These are phyloP conservation scores for Sclerotinia nivalis DNA, from an alignment of 2,329 filamentous ascomycete genomes.

Conservation along the genomic window DNA sequence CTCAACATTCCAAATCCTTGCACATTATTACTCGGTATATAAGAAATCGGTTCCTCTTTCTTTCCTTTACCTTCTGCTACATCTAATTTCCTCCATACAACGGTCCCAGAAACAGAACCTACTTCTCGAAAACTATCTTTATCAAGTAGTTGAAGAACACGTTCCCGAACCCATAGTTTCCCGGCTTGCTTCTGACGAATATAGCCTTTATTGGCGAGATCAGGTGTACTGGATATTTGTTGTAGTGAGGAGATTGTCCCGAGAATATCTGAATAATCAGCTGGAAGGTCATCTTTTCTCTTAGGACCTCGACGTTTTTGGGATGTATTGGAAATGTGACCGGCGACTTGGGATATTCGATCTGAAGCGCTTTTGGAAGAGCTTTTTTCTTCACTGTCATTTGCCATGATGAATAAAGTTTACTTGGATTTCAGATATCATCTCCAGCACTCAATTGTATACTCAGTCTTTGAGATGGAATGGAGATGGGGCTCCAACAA, in stretches of 20 bases:
- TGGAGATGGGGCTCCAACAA: not conserved
- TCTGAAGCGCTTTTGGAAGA: conserved; percentile 35
- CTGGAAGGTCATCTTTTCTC: conserved; percentile 49
- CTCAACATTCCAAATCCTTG: conserved; percentile 57
- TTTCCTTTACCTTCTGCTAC: conserved; percentile 43
- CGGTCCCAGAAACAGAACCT: conserved; percentile 59
- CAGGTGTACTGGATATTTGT: conserved; percentile 55
- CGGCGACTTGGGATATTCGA: conserved; percentile 38
- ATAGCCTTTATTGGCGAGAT: conserved; percentile 56
- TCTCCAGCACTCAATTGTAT: not conserved
- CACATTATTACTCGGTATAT: conserved; percentile 62
- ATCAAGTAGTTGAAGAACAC: conserved; percentile 60
- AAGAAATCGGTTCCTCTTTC: conserved; percentile 51
- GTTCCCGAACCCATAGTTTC: conserved; percentile 65
- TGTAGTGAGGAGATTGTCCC: conserved; percentile 55
- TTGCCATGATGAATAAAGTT: conserved; percentile 24
- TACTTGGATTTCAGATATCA: not conserved
- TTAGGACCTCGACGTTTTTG: conserved; percentile 38
- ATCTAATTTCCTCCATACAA: conserved; percentile 51
- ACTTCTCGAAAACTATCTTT: conserved; percentile 57
- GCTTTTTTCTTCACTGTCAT: conserved; percentile 19
- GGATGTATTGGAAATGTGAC: conserved; percentile 36
- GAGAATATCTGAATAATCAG: conserved; percentile 63
- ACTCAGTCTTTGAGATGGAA: not conserved
- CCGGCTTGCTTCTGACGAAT: conserved; percentile 63